Evolutionary conservation across 768 basidiomycete genomes (phyloP), one percentile per base, ranked within the genome.

Genomic region (Mycena olivaceomarginata): DNA sequence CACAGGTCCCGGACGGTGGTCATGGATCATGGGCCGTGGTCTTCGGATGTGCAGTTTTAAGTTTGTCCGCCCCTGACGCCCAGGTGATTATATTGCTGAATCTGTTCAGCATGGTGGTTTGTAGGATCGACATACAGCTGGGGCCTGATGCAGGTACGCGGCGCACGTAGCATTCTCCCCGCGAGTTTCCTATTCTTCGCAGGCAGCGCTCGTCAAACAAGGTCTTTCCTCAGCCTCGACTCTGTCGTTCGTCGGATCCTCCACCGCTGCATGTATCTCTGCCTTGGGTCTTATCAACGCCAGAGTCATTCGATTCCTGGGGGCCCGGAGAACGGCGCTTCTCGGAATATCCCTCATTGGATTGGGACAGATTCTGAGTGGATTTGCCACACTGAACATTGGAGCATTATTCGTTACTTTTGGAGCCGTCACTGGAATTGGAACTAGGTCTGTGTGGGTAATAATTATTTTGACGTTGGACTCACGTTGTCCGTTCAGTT

Each of bases 241-340:
- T 0, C 79, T 85, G 9, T 81, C 85, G 7, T 85, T 85, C 67
- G 82, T 86, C 8, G 86, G 85, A 37, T 85, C 86, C 18, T 67
- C 83, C 5, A 81, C 82, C 0, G 78, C 82, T 12, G 79, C 85
- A 6, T 80, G 82, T 75, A 80, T 85, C 31, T 78, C 85, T n/a
- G 76, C 84, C 18, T 79, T 82, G 15, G 83, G 82, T 0, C 25
- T 85, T 2, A 76, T 84, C 13, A 84, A 83, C 64, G 80, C 83
- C 37, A 82, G 82, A 67, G 74, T 85, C n/a, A 79, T 86, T 71
- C 80, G 83, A 25, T 75, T 62, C 66, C n/a, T 87, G 25, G 85
- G 85, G 25, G 79, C 81, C n/a, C 79, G 82, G 16, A 82, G 80
- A 51, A 79, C 81, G 39, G 83, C 82, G 5, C 69, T 83, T 6